phyloP scores from a whole-genome alignment of 495 filamentous ascomycete genomes.

The Tricharina praecox region DNA sequence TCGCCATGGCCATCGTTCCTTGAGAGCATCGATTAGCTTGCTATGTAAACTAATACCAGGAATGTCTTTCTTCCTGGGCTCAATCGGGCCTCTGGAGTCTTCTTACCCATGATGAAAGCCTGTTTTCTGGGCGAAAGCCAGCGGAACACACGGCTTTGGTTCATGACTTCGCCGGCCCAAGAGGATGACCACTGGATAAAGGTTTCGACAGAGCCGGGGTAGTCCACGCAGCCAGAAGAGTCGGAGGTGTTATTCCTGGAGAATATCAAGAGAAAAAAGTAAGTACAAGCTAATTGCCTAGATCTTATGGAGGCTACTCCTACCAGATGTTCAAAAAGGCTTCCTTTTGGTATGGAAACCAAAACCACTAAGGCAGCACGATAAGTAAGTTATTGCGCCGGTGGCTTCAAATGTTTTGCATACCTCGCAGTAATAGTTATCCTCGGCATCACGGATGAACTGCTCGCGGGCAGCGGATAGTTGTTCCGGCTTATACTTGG shows the following conservation, averaged over 20 bases:
- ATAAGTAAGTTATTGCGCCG: background rate
- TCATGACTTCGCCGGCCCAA: constrained; percentile 30
- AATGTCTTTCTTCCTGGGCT: too few species aligned
- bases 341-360: constrained; percentile 35
- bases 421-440: constrained; percentile 34
- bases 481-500: constrained; percentile 22
- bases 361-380: constrained; percentile 27
- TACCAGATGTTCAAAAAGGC: constrained; percentile 38
- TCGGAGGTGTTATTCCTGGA: constrained; percentile 29
- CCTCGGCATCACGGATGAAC: constrained; percentile 27
- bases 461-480: constrained; percentile 18
- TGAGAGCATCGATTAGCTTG: background rate
- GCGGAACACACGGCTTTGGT: constrained; percentile 26
- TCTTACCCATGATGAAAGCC: constrained; percentile 12
- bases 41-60: background rate
- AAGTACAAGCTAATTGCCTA: background rate
- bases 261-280: constrained; percentile 1
- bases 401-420: constrained; percentile 21
- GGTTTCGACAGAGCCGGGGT: constrained; percentile 27
- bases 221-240: constrained; percentile 25
- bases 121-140: constrained; percentile 30
- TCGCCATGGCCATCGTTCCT: constrained; percentile 29
- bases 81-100: too few species aligned
- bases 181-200: constrained; percentile 33
- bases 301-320: background rate